Conservation (phyloP, 495 filamentous ascomycete species). For the Chaetomium cochliodes region DNA sequence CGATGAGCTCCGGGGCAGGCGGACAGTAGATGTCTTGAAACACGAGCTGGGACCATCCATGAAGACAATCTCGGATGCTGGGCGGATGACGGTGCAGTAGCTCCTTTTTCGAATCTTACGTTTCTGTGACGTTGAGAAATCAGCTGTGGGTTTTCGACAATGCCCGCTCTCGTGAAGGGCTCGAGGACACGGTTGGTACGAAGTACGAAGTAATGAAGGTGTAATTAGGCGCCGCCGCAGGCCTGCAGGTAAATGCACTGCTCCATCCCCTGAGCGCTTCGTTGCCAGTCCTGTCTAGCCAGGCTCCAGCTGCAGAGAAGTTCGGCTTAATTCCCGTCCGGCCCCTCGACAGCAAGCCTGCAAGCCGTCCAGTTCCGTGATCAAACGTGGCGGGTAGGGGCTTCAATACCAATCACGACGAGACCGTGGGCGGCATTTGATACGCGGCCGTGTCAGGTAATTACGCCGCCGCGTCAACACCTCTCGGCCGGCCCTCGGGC, state of each 20-base stretch:
- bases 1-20: background rate
- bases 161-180: background rate
- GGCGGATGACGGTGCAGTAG: background rate
- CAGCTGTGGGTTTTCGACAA: background rate
- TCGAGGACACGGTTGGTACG: background rate
- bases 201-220: too few relatives aligned
- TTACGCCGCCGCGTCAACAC: background rate
- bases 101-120: background rate
- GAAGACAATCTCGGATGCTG: slow-evolving; percentile 1
- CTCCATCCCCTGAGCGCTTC: background rate
- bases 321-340: background rate
- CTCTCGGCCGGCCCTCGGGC: background rate
- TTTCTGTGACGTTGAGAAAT: background rate
- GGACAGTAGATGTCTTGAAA: slow-evolving; percentile 7
- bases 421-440: background rate
- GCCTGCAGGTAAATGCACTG: slow-evolving; percentile 1
- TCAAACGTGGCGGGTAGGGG: background rate
- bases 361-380: background rate
- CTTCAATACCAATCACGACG: background rate
- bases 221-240: background rate
- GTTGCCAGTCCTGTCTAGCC: background rate
- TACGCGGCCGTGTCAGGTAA: background rate
- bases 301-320: background rate
- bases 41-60: background rate
- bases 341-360: background rate